Evolutionary conservation across 2,329 filamentous ascomycete genomes (phyloP), one percentile per base, ranked within the genome.

Genomic region (Diaporthe sp.): DNA sequence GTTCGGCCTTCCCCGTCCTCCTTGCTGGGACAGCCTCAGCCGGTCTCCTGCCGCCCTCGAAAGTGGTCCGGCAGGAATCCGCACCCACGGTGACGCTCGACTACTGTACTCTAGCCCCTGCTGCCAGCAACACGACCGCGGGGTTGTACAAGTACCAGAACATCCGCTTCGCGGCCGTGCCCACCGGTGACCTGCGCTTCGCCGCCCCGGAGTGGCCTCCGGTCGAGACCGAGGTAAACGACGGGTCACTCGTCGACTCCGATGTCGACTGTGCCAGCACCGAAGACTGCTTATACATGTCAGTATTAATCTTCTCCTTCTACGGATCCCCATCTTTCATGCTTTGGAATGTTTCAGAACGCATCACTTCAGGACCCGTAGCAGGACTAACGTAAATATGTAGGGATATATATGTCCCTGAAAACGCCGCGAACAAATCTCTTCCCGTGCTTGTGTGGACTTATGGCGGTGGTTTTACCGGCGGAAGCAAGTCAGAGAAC

Each of bases 261-360:
- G 79, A 81, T 70, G 80, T 83, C 22, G 80, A 82, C 71, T 84
- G 82, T 66, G 69, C 78, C 37, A 71, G 55, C 47, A 50, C 72
- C 35, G 86, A 88, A 76, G 86, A 88, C 76, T 89, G 87, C 73
- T 81, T 88, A 2, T 88, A 87, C 75, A 82, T 88, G 22, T n/a
- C n/a, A n/a, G n/a, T n/a, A n/a, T n/a, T n/a, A n/a, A n/a, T n/a
- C n/a, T n/a, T n/a, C n/a, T n/a, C n/a, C n/a, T n/a, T n/a, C n/a
- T n/a, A n/a, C n/a, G n/a, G n/a, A n/a, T n/a, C n/a, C n/a, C n/a
- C n/a, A n/a, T n/a, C n/a, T n/a, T n/a, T n/a, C n/a, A n/a, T n/a
- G n/a, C n/a, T n/a, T n/a, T n/a, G n/a, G n/a, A n/a, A n/a, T n/a
- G n/a, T n/a, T n/a, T n/a, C n/a, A n/a, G n/a, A n/a, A n/a, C n/a